Conservation (phyloP, 1,139 yeast species). For the Suhomyces guaymorum region DNA sequence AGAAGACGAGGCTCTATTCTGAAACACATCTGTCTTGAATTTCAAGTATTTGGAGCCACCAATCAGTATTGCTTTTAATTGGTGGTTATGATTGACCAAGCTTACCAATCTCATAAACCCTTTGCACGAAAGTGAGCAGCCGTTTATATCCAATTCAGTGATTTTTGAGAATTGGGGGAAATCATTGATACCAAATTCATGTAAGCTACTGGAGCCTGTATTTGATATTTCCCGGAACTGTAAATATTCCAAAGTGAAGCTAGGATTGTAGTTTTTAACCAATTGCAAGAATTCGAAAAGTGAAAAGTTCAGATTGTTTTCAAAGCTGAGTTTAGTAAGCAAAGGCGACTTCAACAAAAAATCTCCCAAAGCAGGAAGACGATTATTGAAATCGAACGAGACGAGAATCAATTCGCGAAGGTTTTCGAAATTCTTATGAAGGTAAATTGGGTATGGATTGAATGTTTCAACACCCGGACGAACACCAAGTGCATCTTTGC, state of each 20-base stretch:
- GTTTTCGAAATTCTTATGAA: conserved; percentile 23
- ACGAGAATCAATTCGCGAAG: conserved; percentile 30
- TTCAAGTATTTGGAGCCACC: conserved; percentile 37
- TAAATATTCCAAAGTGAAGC: conserved; percentile 28
- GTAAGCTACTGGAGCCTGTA: conserved; percentile 22
- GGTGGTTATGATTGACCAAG: conserved; percentile 20
- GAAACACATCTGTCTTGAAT: conserved; percentile 32
- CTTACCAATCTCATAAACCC: conserved; percentile 35
- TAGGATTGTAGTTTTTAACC: conserved; percentile 32
- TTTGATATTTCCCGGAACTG: conserved; percentile 33
- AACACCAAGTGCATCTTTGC: conserved; percentile 12
- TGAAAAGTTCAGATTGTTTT: conserved; percentile 35
- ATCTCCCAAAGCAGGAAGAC: conserved; percentile 31
- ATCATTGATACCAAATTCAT: conserved; percentile 28
- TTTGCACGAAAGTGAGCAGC: conserved; percentile 32
- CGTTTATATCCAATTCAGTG: conserved; percentile 36
- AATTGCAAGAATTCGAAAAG: conserved; percentile 33
- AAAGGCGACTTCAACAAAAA: conserved; percentile 25
- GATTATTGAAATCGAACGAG: conserved; percentile 33
- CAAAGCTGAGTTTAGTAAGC: conserved; percentile 30
- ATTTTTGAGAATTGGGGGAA: conserved; percentile 28
- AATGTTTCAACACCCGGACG: conserved; percentile 22
- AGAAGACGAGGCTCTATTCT: conserved; percentile 11
- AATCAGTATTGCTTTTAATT: conserved; percentile 24
- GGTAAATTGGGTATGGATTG: conserved; percentile 29